phyloP scores from a whole-genome alignment of 306 rosid genomes.

The Trichosanthes truncata region DNA sequence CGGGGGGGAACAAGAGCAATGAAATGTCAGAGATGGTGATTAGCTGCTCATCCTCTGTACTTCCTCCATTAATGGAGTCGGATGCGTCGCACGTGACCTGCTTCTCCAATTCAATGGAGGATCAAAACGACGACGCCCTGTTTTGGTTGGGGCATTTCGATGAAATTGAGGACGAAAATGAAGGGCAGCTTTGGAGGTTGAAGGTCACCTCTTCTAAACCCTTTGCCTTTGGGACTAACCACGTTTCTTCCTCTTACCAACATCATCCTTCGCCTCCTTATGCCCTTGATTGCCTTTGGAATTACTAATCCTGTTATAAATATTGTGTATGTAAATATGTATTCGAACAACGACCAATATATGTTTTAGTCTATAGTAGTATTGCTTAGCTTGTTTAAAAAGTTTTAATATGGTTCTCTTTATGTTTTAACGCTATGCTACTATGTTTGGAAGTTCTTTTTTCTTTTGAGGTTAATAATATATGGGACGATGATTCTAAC shows the following conservation, averaged over 20 bases:
- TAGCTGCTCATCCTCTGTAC: constrained; percentile 7
- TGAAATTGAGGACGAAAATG: constrained; percentile 21
- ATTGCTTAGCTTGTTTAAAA: too few relatives aligned
- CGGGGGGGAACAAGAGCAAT: constrained; percentile 29
- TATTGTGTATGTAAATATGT: too few relatives aligned
- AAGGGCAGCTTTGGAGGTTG: constrained; percentile 13
- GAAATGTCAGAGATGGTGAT: too few relatives aligned
- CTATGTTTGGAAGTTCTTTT: too few relatives aligned
- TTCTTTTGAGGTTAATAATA: too few relatives aligned
- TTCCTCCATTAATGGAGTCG: constrained; percentile 69
- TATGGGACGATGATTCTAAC: too few relatives aligned
- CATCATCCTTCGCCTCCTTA: neutral
- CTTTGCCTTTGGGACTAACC: constrained; percentile 25
- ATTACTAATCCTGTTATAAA: neutral
- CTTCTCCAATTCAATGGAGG: constrained; percentile 46
- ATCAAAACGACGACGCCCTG: constrained; percentile 11
- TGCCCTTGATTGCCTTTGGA: neutral
- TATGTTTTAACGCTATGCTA: too few relatives aligned
- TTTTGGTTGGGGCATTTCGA: constrained; percentile 17
- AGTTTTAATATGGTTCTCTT: too few relatives aligned
- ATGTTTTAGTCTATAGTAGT: too few relatives aligned
- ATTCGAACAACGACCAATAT: too few relatives aligned
- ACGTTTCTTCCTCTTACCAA: too few relatives aligned
- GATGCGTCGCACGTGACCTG: constrained; percentile 53
- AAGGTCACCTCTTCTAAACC: neutral